Evolutionary conservation across 2,329 filamentous ascomycete genomes (phyloP).

Genomic region (Colletotrichum scovillei): DNA sequence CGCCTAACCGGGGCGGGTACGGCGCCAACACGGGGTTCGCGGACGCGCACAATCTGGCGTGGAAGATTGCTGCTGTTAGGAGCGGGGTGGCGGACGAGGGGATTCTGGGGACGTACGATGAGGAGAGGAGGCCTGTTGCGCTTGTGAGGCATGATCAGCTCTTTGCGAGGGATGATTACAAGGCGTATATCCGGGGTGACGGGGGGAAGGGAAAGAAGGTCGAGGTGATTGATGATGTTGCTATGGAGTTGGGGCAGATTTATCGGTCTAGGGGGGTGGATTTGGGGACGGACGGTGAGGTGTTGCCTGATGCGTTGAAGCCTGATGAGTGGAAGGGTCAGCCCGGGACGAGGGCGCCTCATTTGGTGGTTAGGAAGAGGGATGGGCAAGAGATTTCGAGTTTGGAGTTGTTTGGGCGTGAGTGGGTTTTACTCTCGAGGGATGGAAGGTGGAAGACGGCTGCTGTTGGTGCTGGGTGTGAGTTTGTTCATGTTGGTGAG

Average conservation of each 20-base stretch:
- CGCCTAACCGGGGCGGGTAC: conserved; percentile 21
- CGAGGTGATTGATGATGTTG: neutral
- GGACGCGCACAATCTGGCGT: conserved; percentile 55
- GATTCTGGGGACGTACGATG: conserved; percentile 51
- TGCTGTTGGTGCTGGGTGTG: neutral
- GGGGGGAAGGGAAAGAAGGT: conserved; percentile 7
- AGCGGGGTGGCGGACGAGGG: conserved; percentile 35
- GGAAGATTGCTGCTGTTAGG: conserved; percentile 52
- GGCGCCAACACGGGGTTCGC: conserved; percentile 41
- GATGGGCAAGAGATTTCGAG: neutral
- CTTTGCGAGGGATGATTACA: conserved; percentile 39
- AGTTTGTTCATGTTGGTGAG: neutral
- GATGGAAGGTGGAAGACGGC: conserved; percentile 45
- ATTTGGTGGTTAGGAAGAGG: conserved; percentile 30
- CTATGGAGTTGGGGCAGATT: conserved; percentile 18
- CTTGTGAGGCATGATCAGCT: conserved; percentile 40
- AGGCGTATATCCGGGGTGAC: conserved; percentile 9
- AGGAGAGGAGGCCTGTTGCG: conserved; percentile 50
- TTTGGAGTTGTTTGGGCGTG: conserved; percentile 19
- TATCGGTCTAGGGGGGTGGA: conserved; percentile 2
- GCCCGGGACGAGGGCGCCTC: conserved; percentile 39
- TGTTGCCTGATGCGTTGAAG: conserved; percentile 21
- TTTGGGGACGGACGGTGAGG: neutral
- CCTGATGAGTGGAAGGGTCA: conserved; percentile 40
- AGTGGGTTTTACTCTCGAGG: conserved; percentile 48